phyloP scores from a whole-genome alignment of 1,284 basidiomycete species.

The Ustilago cynodontis region DNA sequence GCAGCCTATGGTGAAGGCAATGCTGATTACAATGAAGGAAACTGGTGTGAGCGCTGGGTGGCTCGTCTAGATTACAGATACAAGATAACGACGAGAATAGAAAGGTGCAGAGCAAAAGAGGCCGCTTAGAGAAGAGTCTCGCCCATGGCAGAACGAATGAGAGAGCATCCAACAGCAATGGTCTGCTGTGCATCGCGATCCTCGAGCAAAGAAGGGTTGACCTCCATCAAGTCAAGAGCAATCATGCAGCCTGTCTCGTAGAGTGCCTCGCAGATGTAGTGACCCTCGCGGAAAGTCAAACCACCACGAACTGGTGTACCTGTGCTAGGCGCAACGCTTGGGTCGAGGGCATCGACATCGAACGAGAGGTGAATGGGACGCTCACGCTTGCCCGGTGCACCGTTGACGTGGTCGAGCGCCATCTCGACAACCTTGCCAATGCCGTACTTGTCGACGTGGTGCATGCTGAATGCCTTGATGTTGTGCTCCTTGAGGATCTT shows the following conservation, averaged over 20 bases:
- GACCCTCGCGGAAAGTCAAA: constrained; percentile 93
- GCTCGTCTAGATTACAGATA: constrained; percentile 41
- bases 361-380: constrained; percentile 94
- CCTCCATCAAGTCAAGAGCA: constrained; percentile 83
- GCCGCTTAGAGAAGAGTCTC: constrained; percentile 55
- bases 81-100: constrained; percentile 6
- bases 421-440: constrained; percentile 88
- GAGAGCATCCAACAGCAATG: constrained; percentile 91
- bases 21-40: neutral
- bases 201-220: constrained; percentile 86
- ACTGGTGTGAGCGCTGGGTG: constrained; percentile 9
- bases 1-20: neutral
- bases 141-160: constrained; percentile 89
- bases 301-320: constrained; percentile 94
- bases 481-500: constrained; percentile 83
- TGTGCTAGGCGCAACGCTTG: constrained; percentile 92
- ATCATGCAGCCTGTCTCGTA: constrained; percentile 93
- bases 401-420: constrained; percentile 92
- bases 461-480: constrained; percentile 97
- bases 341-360: constrained; percentile 89
- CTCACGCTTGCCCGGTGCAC: constrained; percentile 73
- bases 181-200: constrained; percentile 83
- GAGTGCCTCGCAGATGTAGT: constrained; percentile 92
- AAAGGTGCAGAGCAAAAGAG: neutral
- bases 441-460: constrained; percentile 96